phyloP scores from a whole-genome alignment of 225 moss, liverwort and hornwort species.

The Rhytidiadelphus loreus region DNA sequence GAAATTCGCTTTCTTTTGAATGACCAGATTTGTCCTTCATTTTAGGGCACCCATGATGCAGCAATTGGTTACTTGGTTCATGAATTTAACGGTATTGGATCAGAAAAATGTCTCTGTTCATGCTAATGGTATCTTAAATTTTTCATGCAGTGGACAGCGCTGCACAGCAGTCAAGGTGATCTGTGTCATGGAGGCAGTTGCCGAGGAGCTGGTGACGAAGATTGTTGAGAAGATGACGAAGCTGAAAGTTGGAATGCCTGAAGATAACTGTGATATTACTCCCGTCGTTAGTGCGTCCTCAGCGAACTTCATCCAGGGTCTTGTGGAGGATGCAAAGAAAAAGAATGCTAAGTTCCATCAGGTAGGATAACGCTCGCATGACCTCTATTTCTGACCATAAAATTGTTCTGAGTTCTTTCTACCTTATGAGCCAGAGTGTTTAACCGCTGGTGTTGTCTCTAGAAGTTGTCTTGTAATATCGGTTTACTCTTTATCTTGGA shows the following conservation, averaged over 20 bases:
- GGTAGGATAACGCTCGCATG: background rate
- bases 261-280: conserved; percentile 25
- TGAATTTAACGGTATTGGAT: background rate
- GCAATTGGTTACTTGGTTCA: background rate
- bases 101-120: background rate
- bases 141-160: conserved; percentile 24
- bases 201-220: conserved; percentile 26
- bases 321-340: conserved; percentile 31
- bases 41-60: background rate
- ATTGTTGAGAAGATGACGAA: conserved; percentile 33
- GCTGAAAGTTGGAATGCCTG: conserved; percentile 31
- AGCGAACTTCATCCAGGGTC: conserved; percentile 42
- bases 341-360: conserved; percentile 40
- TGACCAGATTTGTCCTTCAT: background rate
- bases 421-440: background rate
- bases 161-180: conserved; percentile 48
- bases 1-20: background rate
- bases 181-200: conserved; percentile 39
- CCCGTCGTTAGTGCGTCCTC: conserved; percentile 31
- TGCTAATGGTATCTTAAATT: background rate
- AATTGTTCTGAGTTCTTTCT: background rate
- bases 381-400: background rate
- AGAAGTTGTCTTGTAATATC: background rate
- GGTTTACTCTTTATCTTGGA: background rate
- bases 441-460: background rate